Evolutionary conservation across 768 basidiomycete species (phyloP), one percentile per base, ranked within the genome.

Genomic region (Kwoniella dendrophila): DNA sequence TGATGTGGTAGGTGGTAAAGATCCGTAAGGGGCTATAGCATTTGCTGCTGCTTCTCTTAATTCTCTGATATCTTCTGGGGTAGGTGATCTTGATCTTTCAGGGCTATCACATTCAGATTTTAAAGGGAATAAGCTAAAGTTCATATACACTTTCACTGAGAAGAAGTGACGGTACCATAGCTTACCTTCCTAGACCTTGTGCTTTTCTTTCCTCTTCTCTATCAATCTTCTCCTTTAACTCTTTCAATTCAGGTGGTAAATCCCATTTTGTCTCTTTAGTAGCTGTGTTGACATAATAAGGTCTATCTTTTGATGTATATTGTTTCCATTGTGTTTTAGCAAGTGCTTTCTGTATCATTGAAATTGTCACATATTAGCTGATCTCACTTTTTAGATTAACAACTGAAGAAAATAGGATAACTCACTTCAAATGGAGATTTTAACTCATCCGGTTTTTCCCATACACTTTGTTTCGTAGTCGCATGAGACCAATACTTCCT

Each of bases 401-500:
- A n/a, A n/a, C n/a, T n/a, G n/a, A n/a, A n/a, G n/a, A n/a, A n/a
- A 18, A 41, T 59, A 32, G 41, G 61, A 82, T n/a, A n/a, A n/a
- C n/a, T 63, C 71, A 92, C 90, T 84, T 97, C 95, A 67, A 93
- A 92, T 1, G 92, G 89, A 0, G 90, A 87, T 27, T 67, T 96
- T 51, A 98, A 83, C 24, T 90, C 93, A 78, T 94, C 90, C 62
- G 96, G 96, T 77, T 98, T 99, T 81, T 97, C 94, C 95, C 94
- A 98, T 54, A 94, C 92, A 74, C 92, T 95, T 71, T 91, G 90
- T 71, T 88, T 86, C 3, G 89, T 90, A 10, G 83, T 84, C 0
- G 90, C 87, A 76, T 96, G 93, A 80, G 92, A 93, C 94, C 94
- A 98, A 74, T 98, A 98, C 0, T 90, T 92, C n/a, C 92, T 84